Percentiles rank a stretch among this genome's conserved stretches.
Evolutionary conservation across 2,329 filamentous ascomycete genomes (phyloP).

Genomic region (Colletotrichum eremochloae): DNA sequence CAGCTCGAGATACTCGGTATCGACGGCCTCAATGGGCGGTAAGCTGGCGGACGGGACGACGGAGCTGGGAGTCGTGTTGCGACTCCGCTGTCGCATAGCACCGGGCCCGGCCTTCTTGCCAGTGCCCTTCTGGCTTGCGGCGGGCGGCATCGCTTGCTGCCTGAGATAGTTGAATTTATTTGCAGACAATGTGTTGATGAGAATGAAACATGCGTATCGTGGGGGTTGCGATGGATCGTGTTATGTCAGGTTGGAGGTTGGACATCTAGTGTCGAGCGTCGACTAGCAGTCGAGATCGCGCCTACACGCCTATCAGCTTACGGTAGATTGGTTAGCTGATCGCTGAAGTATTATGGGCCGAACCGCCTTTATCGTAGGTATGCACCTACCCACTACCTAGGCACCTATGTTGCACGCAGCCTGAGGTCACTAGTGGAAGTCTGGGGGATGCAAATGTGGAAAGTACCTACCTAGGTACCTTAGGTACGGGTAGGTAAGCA

Average conservation of each 20-base stretch:
- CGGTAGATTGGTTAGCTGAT: slow-evolving; percentile 33
- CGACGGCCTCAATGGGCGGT: slow-evolving; percentile 67
- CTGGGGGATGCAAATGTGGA: slow-evolving; percentile 29
- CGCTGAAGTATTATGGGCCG: slow-evolving; percentile 37
- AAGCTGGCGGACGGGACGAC: slow-evolving; percentile 63
- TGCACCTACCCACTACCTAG: no score
- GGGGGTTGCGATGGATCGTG: slow-evolving; percentile 28
- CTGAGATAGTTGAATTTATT: slow-evolving; percentile 6
- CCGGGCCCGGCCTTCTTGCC: slow-evolving; percentile 74
- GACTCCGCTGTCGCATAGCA: slow-evolving; percentile 76
- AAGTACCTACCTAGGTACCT: background rate
- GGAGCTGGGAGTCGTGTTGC: slow-evolving; percentile 82
- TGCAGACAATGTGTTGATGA: slow-evolving; percentile 18
- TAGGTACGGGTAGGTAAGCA: background rate
- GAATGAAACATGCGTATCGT: slow-evolving; percentile 24
- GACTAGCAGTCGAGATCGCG: slow-evolving; percentile 34
- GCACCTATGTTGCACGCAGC: slow-evolving; percentile 14
- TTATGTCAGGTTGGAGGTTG: slow-evolving; percentile 22
- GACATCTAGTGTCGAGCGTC: slow-evolving; percentile 27
- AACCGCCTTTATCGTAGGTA: background rate
- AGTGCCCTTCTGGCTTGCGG: slow-evolving; percentile 71
- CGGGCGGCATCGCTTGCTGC: slow-evolving; percentile 65
- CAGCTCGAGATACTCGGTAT: slow-evolving; percentile 77
- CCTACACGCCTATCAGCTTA: slow-evolving; percentile 36
- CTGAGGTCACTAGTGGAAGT: slow-evolving; percentile 17